A percentile compares a stretch with the other conserved stretches of the same genome.
Conservation (phyloP, 768 basidiomycete genomes). For the Tricholoma furcatifolium region DNA sequence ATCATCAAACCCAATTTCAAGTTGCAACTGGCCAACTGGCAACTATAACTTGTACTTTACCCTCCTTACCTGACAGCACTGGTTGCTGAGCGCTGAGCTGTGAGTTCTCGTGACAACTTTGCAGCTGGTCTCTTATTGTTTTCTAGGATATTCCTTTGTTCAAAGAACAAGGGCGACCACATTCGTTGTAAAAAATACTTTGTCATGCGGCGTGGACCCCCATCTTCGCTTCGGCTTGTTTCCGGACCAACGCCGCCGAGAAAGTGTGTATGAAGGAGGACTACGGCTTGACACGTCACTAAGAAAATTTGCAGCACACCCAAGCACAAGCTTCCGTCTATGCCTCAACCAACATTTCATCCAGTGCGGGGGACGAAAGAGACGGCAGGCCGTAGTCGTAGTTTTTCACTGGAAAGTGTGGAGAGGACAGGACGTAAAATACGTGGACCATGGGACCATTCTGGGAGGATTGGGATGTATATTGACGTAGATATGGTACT, state of each 20-base stretch:
- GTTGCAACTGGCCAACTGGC: slow-evolving; percentile 2
- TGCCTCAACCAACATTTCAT: slow-evolving; percentile 55
- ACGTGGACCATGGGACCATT: slow-evolving; percentile 63
- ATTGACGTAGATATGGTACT: slow-evolving; percentile 50
- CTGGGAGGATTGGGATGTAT: slow-evolving; percentile 37
- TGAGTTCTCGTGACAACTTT: slow-evolving; percentile 2
- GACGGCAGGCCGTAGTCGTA: slow-evolving; percentile 11
- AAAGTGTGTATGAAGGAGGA: slow-evolving; percentile 27
- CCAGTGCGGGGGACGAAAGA: slow-evolving; percentile 23
- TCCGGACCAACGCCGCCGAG: slow-evolving; percentile 63
- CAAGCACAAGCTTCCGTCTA: slow-evolving; percentile 65
- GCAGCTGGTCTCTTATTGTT: background rate
- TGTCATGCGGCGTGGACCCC: slow-evolving; percentile 65
- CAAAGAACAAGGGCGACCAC: background rate
- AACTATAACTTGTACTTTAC: background rate
- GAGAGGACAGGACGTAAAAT: slow-evolving; percentile 17
- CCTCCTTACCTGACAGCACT: slow-evolving; percentile 9
- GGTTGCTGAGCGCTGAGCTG: slow-evolving; percentile 15
- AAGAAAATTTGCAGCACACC: slow-evolving; percentile 35
- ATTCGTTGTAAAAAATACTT: slow-evolving; percentile 6
- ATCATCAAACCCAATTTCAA: slow-evolving; percentile 2
- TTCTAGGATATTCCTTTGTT: background rate
- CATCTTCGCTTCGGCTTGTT: slow-evolving; percentile 60
- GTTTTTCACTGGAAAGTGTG: slow-evolving; percentile 7
- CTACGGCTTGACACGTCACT: slow-evolving; percentile 4